Evolutionary conservation across 2,329 filamentous ascomycete species (phyloP), one percentile per base, ranked within the genome.

Genomic region (Penicillium sp.): DNA sequence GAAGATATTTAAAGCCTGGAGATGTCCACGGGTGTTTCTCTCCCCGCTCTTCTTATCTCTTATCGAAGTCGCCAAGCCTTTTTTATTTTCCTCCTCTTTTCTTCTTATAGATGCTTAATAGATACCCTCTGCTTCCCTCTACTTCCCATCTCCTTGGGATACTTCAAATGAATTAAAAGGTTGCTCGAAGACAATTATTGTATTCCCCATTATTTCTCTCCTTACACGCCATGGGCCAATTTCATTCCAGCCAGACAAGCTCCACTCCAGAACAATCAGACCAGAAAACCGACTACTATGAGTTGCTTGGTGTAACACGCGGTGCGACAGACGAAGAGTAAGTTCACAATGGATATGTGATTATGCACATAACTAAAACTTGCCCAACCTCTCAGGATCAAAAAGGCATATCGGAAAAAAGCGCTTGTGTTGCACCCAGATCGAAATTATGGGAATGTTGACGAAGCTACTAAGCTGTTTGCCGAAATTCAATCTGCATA

Each of bases 381-480:
- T n/a, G 11, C 46, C 40, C 29, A 51, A 26, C 45, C 50, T 45
- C 44, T 20, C 57, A 93, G 89, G 61, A 92, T 99, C 69, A 96
- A 96, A 69, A 96, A 91, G 69, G 92, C 92, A 14, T 99, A 99
- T 75, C 86, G 91, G 61, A 86, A 80, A 59, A 97, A 93, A 72
- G 94, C 94, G 1, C 84, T 99, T 47, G 92, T 97, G 72, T 81
- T 97, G 10, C 94, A 99, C 72, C 94, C 94, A 0, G 94, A 99
- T 75, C 89, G 92, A 64, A 99, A 99, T 74, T 88, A 89, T 72
- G 88, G 89, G 66, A 88, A 97, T 69, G 87, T 89, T 59, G 91
- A 95, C 67, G 84, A 86, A 61, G 87, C 93, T 2, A 99, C 94
- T 1, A 84, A 81, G 63, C 85, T 87, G 50, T 99, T 99, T 71